Base-by-base conservation (phyloP, 2,329 filamentous ascomycete species). In the Delphinella strobiligena region DNA sequence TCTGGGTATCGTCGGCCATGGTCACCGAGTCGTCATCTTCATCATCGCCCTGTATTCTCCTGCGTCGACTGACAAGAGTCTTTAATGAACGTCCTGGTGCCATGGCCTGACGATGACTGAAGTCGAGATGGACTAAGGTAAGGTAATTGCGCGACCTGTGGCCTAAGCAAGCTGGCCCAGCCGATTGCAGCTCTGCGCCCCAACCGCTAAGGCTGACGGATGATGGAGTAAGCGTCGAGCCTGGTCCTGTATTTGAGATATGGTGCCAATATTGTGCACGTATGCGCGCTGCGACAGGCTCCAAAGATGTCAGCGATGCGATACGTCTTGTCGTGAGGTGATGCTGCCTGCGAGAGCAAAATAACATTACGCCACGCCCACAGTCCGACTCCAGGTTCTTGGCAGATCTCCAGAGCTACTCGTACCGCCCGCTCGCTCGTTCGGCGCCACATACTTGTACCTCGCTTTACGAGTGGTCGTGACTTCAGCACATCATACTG, bases 21-120 rank as follows among this genome's bases (percentile, higher is more conserved):
- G 63, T 64, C 44, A 71, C 50, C 30, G 53, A 55, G 47, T 64
- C 60, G 37, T 82, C 78, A 48, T 82, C 80, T 51, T 82, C 80
- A 50, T 72, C 78, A 56, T 83, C 79, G 53, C 83, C 78, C 59
- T 78, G 77, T 49, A 77, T 70, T 51, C 78, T 74, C 57, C 80
- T 76, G 54, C 79, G 74, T 51, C 75, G 75, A 56, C 76, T 75
- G 59, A 81, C 72, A 51, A 75, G 60, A 61, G 77, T 79, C 63
- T 72, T 78, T 60, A 76, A 74, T 55, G 52, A 49, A 22, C 74
- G 72, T 54, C 71, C 58, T 40, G 64, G 59, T 55, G 64, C 66
- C 69, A 73, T 74, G 33, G 38, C n/a, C 18, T 36, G 38, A 22
- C 18, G 11, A 14, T 29, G 7, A 31, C 37, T 19, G 31, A 34